Evolutionary conservation across 805 yeast genomes (phyloP).

Genomic region (Candida sphagnicola): DNA sequence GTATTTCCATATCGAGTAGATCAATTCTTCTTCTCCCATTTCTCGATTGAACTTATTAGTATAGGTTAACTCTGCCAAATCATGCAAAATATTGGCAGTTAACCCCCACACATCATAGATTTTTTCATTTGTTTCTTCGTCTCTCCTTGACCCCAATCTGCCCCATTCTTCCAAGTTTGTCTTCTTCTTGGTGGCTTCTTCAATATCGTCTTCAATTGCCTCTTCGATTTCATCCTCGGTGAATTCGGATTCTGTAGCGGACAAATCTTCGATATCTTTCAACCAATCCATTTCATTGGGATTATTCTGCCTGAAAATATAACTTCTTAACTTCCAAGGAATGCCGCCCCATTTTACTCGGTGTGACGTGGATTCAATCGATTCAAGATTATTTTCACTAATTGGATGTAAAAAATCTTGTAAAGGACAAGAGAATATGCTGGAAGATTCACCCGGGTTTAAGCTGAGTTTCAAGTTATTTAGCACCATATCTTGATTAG

Average conservation of each 20-base stretch:
- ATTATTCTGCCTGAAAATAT: constrained; percentile 54
- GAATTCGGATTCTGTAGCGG: constrained; percentile 44
- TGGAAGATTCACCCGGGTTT: constrained; percentile 75
- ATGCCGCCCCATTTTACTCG: constrained; percentile 66
- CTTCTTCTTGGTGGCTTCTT: constrained; percentile 9
- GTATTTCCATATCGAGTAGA: constrained; percentile 48
- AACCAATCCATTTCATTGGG: constrained; percentile 61
- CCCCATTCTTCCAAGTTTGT: constrained; percentile 32
- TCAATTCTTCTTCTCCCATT: constrained; percentile 64
- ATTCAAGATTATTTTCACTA: constrained; percentile 18
- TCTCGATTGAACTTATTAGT: constrained; percentile 12
- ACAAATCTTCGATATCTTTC: constrained; percentile 48
- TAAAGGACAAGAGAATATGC: constrained; percentile 68
- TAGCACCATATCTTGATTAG: constrained; percentile 16
- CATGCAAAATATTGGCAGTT: constrained; percentile 76
- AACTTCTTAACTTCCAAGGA: constrained; percentile 62
- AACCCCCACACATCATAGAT: constrained; percentile 79
- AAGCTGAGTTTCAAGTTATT: constrained; percentile 40
- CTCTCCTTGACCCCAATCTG: constrained; percentile 33
- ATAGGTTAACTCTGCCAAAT: constrained; percentile 56
- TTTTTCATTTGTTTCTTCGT: constrained; percentile 37
- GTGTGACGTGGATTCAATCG: constrained; percentile 28
- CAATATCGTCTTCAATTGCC: constrained; percentile 11
- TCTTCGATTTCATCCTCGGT: constrained; percentile 33
- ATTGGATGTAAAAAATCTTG: constrained; percentile 48